Evolutionary conservation across 805 yeast species (phyloP).

Genomic region (Tanozyma kutaoensis): DNA sequence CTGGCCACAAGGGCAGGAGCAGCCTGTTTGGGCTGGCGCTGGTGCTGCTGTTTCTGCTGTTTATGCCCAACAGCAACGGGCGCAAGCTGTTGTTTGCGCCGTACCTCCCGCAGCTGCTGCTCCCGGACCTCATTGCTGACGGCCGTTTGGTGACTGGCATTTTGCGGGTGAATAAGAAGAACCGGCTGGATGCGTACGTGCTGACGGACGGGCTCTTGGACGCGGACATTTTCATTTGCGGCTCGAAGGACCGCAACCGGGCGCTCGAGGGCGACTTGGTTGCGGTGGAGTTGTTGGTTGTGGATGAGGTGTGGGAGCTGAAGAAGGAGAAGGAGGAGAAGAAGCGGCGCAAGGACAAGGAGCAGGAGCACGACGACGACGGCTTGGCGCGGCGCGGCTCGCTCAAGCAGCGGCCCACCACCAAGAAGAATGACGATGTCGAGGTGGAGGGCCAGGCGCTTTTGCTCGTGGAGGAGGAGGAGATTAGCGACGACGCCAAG

Average conservation of each 20-base stretch:
- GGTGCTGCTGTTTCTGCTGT: conserved; percentile 31
- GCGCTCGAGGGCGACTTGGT: conserved; percentile 95
- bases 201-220: conserved; percentile 91
- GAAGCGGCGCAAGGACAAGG: conserved; percentile 84
- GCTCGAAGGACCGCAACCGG: conserved; percentile 95
- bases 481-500: conserved; percentile 80
- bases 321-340: conserved; percentile 96
- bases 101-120: conserved; percentile 82
- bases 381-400: conserved; percentile 69
- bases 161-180: conserved; percentile 87
- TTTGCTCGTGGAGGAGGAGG: conserved; percentile 87
- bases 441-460: conserved; percentile 97
- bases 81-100: conserved; percentile 90
- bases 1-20: conserved; percentile 66
- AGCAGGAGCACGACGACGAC: conserved; percentile 72
- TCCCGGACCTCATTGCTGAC: conserved; percentile 79
- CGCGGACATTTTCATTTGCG: conserved; percentile 95
- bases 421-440: conserved; percentile 95
- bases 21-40: conserved; percentile 51
- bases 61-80: conserved; percentile 17
- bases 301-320: conserved; percentile 96
- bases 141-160: conserved; percentile 90
- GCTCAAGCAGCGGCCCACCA: conserved; percentile 87
- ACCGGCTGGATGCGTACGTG: conserved; percentile 97
- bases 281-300: conserved; percentile 87